Evolutionary conservation across 306 rosid genomes (phyloP), one percentile per base, ranked within the genome.

Genomic region (Corylus heterophylla): DNA sequence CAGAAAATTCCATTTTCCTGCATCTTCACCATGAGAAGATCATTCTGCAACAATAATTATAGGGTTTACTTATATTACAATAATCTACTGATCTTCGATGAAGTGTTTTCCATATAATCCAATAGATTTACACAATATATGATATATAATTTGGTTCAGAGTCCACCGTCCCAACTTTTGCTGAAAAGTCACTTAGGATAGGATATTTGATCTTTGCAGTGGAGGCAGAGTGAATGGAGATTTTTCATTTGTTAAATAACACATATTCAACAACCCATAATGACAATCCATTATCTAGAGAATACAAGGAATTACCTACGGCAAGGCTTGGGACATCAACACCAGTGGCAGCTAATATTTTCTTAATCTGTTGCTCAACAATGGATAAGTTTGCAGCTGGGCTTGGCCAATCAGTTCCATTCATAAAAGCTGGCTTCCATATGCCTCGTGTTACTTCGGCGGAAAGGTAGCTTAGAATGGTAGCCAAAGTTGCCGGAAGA

Each of bases 341-440:
- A 69, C 97, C 98, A 2, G 98, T 94, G 64, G 91, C 92, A 47
- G 96, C 98, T 39, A 95, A 80, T 54, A 91, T 91, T 79, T 92
- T 89, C 80, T 91, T 92, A 64, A 95, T 90, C 80, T 91, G 95
- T 83, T 92, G 93, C 84, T 95, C 97, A 80, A 91, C 89, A 37
- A 20, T 72, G 73, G 94, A 88, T 82, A 95, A 88, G 82, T 91
- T 95, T 77, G 92, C 94, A n/a, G 98, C 95, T 73, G 98, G 98
- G 89, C 96, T 95, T 54, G 98, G 98, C 98, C 98, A 95, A 86
- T 92, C 98, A 69, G 84, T 90, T 87, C 98, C 98, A 71, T 95
- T 92, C 98, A 95, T 95, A 77, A 72, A 84, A 79, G 86, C 97
- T 84, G 98, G 98, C 88, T 95, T 89, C 98, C 98, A 92, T 85